Base-by-base conservation (phyloP, 2,329 filamentous ascomycete genomes). In the Pseudogymnoascus sp. region DNA sequence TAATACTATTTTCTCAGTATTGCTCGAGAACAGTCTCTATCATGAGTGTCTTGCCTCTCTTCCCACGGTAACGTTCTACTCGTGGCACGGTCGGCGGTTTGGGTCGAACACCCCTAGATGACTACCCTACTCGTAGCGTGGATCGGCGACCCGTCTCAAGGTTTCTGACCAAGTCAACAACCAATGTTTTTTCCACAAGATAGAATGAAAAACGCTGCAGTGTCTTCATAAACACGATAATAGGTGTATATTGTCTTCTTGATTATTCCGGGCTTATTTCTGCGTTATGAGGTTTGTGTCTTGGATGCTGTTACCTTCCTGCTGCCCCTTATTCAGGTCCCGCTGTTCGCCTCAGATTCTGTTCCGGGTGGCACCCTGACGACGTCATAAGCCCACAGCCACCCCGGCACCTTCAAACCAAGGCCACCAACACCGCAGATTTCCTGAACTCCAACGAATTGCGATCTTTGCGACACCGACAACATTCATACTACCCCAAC, bases 381-480 rank as follows among this genome's bases (percentile, higher is more conserved):
- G 58, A 59, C 58, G 58, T 59, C 59, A 58, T 61, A 61, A 61
- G 59, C 59, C 59, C 59, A 61, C 59, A 58, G 39, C 29, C 35
- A 52, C 35, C 42, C 48, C 48, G 48, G 39, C 29, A 37, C 37
- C 37, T 48, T 48, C 37, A 52, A 45, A 61, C 42, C 59, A 61
- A 58, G 27, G 31, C 37, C 59, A 35, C 59, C 37, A 61, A 61
- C 59, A 52, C 39, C 39, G 27, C 31, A 58, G 37, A 45, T 61
- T 61, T 61, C 37, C 59, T 37, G 29, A 61, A 5, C 31, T 58
- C 37, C 59, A 42, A 58, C 35, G 58, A 59, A 59, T 37, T 40
- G 59, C 59, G 35, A 42, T 42, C 42, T 33, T 33, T 58, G 42
- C 37, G 48, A 45, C 39, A 58, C 35, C 21, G 37, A 33, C 42